A percentile compares a stretch with the other conserved stretches of the same genome.
phyloP scores from a whole-genome alignment of 345 rosid species.

The Raphanus raphanistrum region DNA sequence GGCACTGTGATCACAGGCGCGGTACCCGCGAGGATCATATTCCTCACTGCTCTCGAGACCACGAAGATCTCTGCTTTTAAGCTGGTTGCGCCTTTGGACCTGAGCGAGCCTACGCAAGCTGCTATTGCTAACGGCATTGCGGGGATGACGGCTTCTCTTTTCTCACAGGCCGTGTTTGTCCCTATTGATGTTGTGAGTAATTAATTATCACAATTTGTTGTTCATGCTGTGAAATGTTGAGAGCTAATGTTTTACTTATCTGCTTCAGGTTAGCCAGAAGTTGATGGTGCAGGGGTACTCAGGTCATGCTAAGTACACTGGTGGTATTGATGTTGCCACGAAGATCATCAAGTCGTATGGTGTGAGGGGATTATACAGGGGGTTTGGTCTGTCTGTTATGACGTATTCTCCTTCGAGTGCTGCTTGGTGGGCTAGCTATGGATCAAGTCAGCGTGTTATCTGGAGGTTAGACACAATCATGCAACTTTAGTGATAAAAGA shows the following conservation, averaged over 20 bases:
- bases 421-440: constrained; percentile 99
- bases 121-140: constrained; percentile 95
- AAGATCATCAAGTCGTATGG: constrained; percentile 80
- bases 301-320: constrained; percentile 78
- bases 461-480: constrained; percentile 62
- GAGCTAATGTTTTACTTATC: neutral
- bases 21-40: constrained; percentile 83
- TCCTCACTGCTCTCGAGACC: constrained; percentile 87
- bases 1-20: constrained; percentile 97
- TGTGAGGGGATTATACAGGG: constrained; percentile 82
- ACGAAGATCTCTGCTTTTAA: constrained; percentile 75
- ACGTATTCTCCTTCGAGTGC: constrained; percentile 98
- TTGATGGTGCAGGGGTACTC: constrained; percentile 99
- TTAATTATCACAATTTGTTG: neutral
- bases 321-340: constrained; percentile 92
- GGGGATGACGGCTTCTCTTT: constrained; percentile 87
- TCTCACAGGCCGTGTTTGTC: constrained; percentile 86
- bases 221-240: neutral
- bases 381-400: constrained; percentile 90
- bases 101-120: constrained; percentile 80
- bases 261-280: constrained; percentile 86
- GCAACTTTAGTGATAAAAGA: neutral
- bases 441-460: constrained; percentile 90
- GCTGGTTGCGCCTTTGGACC: constrained; percentile 60
- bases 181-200: constrained; percentile 89